phyloP scores from a whole-genome alignment of 345 rosid genomes.

The Brassica napus region Da-Ae NC_063441.1:13350001-13350500 shows the following conservation, averaged over 20 bases:
- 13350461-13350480: background rate
- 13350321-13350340: background rate
- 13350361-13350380: background rate
- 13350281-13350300: background rate
- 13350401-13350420: background rate
- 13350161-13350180: too few species aligned
- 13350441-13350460: background rate
- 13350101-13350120: too few species aligned
- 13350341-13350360: background rate
- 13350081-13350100: too few species aligned
- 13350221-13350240: background rate
- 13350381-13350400: slow-evolving; percentile 14
- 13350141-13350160: too few species aligned
- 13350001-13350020: too few species aligned
- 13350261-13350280: background rate
- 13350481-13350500: slow-evolving; percentile 33
- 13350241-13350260: background rate
- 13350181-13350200: background rate
- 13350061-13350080: too few species aligned
- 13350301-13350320: background rate
- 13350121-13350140: too few species aligned
- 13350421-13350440: background rate
- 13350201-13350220: background rate
- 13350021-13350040: too few species aligned
- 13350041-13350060: too few species aligned